Conservation (phyloP, 2,329 filamentous ascomycete species). For the Fusarium sp. region DNA sequence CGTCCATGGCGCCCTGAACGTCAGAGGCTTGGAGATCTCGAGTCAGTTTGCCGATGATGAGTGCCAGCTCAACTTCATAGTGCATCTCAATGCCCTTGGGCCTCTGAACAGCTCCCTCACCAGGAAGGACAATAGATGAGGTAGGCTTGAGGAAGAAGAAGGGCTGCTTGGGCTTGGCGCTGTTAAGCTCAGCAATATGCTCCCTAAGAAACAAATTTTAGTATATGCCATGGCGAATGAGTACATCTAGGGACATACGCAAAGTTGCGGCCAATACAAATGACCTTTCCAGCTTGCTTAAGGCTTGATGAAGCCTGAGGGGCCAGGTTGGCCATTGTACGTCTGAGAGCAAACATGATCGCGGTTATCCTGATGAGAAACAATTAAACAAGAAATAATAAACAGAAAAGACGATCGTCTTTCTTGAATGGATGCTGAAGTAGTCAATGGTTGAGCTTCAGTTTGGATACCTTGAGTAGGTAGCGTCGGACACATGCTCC, state of each 20-base stretch:
- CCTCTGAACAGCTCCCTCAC: constrained; percentile 81
- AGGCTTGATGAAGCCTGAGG: constrained; percentile 57
- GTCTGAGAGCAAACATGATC: constrained; percentile 53
- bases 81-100: constrained; percentile 88
- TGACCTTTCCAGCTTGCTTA: constrained; percentile 75
- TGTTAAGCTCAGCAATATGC: constrained; percentile 93
- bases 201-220: constrained; percentile 66
- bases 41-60: constrained; percentile 86
- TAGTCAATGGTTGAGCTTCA: constrained; percentile 4
- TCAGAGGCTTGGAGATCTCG: constrained; percentile 81
- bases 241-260: constrained; percentile 67
- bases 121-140: constrained; percentile 83
- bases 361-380: not conserved
- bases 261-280: constrained; percentile 97
- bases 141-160: constrained; percentile 99
- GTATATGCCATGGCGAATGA: constrained; percentile 1
- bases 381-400: not conserved
- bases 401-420: not conserved
- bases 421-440: constrained; percentile 4
- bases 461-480: constrained; percentile 19
- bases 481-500: constrained; percentile 39
- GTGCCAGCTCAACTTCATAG: constrained; percentile 93
- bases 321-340: constrained; percentile 54
- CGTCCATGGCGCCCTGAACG: constrained; percentile 78
- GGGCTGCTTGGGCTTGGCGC: constrained; percentile 86